phyloP scores from a whole-genome alignment of 306 rosid species.

The Sindora glabra region DNA sequence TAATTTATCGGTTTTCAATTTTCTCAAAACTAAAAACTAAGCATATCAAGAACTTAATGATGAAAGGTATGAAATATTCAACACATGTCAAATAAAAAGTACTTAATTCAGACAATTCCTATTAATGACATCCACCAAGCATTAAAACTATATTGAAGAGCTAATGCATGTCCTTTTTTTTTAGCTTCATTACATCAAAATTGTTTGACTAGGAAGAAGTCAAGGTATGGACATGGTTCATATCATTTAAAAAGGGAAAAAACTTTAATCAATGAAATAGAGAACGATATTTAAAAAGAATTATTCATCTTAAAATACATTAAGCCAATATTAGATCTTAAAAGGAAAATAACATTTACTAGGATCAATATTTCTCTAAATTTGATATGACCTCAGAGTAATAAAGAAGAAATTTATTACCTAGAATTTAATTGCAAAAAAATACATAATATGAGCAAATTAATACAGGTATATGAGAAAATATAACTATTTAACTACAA shows the following conservation, averaged over 20 bases:
- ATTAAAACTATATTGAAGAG: neutral
- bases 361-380: neutral
- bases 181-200: slow-evolving; percentile 27
- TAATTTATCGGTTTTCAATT: slow-evolving; percentile 6
- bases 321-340: neutral
- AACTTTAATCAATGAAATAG: too few species aligned
- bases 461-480: neutral
- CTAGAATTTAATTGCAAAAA: neutral
- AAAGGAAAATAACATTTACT: neutral
- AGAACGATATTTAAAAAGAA: too few species aligned
- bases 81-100: too few species aligned
- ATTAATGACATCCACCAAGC: neutral
- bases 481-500: slow-evolving; percentile 16
- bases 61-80: too few species aligned
- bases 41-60: neutral
- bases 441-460: neutral
- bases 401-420: slow-evolving; percentile 22
- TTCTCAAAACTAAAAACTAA: neutral
- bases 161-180: slow-evolving; percentile 19
- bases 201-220: slow-evolving; percentile 9
- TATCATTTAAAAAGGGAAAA: neutral
- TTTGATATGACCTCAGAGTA: slow-evolving; percentile 7
- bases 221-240: neutral
- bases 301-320: too few species aligned
- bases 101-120: neutral